Evolutionary conservation across 345 rosid species (phyloP).

Genomic region (Eucalyptus microcorys): DNA sequence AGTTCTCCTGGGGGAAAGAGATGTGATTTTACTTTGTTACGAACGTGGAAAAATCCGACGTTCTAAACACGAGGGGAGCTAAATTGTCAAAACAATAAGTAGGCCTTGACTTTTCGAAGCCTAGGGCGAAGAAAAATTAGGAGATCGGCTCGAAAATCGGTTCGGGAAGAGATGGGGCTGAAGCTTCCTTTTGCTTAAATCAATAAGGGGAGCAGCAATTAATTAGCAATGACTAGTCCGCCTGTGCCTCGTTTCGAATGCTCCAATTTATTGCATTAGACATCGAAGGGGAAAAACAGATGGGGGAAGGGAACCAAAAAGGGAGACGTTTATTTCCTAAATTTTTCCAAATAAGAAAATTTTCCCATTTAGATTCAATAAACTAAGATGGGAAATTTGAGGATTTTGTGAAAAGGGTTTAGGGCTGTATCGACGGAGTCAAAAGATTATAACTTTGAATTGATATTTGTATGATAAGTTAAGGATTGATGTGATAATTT

Average conservation of each 20-base stretch:
- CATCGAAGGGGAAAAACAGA: background rate
- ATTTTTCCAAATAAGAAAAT: background rate
- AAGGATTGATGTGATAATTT: background rate
- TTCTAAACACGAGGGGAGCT: background rate
- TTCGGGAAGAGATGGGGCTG: background rate
- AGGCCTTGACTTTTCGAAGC: background rate
- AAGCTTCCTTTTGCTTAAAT: background rate
- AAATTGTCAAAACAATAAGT: background rate
- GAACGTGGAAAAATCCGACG: background rate
- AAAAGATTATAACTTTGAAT: background rate
- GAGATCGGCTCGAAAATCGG: background rate
- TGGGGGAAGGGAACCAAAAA: background rate
- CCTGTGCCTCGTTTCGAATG: background rate
- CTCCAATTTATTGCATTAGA: background rate
- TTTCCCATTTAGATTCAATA: background rate
- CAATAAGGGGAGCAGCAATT: background rate
- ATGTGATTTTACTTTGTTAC: background rate
- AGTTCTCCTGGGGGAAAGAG: background rate
- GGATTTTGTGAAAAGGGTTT: background rate
- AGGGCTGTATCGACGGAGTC: accelerated
- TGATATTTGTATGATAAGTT: background rate
- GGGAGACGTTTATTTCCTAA: background rate
- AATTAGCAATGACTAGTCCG: background rate
- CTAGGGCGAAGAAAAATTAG: background rate
- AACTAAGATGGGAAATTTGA: background rate